phyloP scores from a whole-genome alignment of 2,329 filamentous ascomycete species.

The Thelonectria discophora region DNA sequence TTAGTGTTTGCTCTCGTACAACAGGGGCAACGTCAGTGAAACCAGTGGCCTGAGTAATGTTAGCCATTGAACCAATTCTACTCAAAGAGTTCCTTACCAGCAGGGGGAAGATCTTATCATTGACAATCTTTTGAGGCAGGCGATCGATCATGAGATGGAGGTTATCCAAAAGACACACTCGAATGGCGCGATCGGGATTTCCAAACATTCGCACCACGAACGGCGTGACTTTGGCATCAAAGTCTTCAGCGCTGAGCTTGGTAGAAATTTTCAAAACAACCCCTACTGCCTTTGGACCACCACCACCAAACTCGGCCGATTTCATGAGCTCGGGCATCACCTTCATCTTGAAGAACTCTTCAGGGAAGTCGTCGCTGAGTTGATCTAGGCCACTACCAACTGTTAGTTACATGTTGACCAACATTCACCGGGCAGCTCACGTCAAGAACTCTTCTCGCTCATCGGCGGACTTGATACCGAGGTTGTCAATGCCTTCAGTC shows the following conservation, averaged over 20 bases:
- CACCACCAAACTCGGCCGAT: slow-evolving; percentile 97
- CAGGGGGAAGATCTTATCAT: slow-evolving; percentile 96
- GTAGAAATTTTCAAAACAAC: slow-evolving; percentile 91
- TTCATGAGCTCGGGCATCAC: slow-evolving; percentile 95
- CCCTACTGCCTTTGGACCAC: slow-evolving; percentile 87
- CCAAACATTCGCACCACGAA: slow-evolving; percentile 87
- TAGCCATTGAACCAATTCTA: slow-evolving; percentile 30
- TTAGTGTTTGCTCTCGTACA: slow-evolving; percentile 94
- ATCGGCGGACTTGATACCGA: slow-evolving; percentile 84
- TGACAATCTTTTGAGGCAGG: slow-evolving; percentile 86
- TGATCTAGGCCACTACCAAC: slow-evolving; percentile 75
- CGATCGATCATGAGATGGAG: slow-evolving; percentile 91
- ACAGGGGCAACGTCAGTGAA: slow-evolving; percentile 93
- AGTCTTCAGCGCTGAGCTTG: slow-evolving; percentile 90
- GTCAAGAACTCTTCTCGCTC: slow-evolving; percentile 87
- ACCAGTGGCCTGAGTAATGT: slow-evolving; percentile 74
- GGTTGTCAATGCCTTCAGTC: slow-evolving; percentile 89
- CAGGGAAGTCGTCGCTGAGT: slow-evolving; percentile 91
- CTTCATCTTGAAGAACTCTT: slow-evolving; percentile 98
- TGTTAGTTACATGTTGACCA: slow-evolving; percentile 42
- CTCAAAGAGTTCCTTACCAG: slow-evolving; percentile 65
- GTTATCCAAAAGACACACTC: slow-evolving; percentile 90
- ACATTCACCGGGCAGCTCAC: slow-evolving; percentile 47
- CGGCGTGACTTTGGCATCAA: slow-evolving; percentile 82
- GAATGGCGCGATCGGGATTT: slow-evolving; percentile 90